Evolutionary conservation across 352 stramenopile species (phyloP).

Genomic region (Pythium biforme): DNA sequence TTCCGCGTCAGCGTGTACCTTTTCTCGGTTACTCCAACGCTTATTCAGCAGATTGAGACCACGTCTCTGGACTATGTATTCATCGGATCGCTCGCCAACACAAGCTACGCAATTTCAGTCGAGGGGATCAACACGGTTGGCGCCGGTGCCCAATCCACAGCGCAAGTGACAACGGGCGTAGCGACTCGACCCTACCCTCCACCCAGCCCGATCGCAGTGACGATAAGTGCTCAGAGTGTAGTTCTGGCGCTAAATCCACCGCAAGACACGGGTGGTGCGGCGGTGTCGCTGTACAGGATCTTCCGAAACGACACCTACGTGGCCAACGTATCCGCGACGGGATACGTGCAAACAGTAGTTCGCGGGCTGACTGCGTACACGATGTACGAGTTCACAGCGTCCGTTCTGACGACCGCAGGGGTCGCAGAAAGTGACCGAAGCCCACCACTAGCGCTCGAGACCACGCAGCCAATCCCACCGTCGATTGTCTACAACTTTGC

Average conservation of each 20-base stretch:
- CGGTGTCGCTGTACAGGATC: constrained; percentile 33
- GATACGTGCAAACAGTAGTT: constrained; percentile 27
- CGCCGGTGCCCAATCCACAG: not conserved
- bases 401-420: constrained; percentile 28
- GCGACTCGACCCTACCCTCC: constrained; percentile 31
- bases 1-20: constrained; percentile 25
- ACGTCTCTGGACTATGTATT: not conserved
- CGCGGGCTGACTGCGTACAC: constrained; percentile 30
- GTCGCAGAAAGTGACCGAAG: constrained; percentile 43
- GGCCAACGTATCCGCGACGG: constrained; percentile 17
- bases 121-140: constrained; percentile 32
- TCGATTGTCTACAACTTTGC: constrained; percentile 36
- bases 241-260: constrained; percentile 37
- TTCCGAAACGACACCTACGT: constrained; percentile 45
- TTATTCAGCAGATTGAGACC: not conserved
- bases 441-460: constrained; percentile 25
- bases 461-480: constrained; percentile 33
- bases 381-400: constrained; percentile 34
- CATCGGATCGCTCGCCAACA: constrained; percentile 30
- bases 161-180: constrained; percentile 28
- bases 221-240: constrained; percentile 31
- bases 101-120: constrained; percentile 32
- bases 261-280: constrained; percentile 36
- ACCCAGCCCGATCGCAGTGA: constrained; percentile 25
- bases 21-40: not conserved